These are phyloP conservation scores for Paecilomyces variotii DNA, from an alignment of 2,329 filamentous ascomycete genomes.

Conservation along the genomic window DNA sequence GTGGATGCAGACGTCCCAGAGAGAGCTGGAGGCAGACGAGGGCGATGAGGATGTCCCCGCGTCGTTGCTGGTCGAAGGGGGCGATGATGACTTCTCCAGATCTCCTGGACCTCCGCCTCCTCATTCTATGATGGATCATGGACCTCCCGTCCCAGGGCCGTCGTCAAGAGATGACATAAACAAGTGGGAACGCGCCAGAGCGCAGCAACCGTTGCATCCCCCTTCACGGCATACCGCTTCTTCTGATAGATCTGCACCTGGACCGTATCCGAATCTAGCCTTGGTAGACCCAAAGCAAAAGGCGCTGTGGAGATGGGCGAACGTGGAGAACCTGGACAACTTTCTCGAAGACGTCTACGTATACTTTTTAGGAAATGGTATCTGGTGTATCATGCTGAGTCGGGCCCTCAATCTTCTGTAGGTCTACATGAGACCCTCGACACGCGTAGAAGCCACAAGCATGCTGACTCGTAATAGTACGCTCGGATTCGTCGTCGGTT, in stretches of 20 bases:
- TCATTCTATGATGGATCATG: constrained; percentile 12
- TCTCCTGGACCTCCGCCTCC: constrained; percentile 33
- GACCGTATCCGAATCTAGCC: constrained; percentile 26
- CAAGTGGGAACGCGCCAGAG: constrained; percentile 44
- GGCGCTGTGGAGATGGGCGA: constrained; percentile 88
- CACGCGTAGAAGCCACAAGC: not conserved
- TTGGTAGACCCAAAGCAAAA: constrained; percentile 59
- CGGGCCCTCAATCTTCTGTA: constrained; percentile 65
- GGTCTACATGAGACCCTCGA: constrained; percentile 26
- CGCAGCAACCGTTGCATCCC: constrained; percentile 32
- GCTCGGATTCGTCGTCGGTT: constrained; percentile 70
- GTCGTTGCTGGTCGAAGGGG: constrained; percentile 53
- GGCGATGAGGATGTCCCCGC: constrained; percentile 57
- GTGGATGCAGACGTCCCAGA: constrained; percentile 23
- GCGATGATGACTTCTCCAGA: constrained; percentile 28
- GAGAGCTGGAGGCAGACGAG: constrained; percentile 38
- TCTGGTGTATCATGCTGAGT: constrained; percentile 74
- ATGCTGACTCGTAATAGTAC: constrained; percentile 46
- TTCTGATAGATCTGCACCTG: constrained; percentile 17
- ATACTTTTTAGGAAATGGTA: constrained; percentile 75
- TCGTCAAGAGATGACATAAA: constrained; percentile 36
- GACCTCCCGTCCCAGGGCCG: constrained; percentile 27
- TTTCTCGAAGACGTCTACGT: constrained; percentile 81
- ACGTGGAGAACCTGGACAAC: constrained; percentile 79
- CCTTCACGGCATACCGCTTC: constrained; percentile 12